A percentile compares a stretch with the other conserved stretches of the same genome.
These are phyloP conservation scores for Zygosaccharomyces sapae DNA, from an alignment of 1,139 yeast genomes.

Conservation along the genomic window DNA sequence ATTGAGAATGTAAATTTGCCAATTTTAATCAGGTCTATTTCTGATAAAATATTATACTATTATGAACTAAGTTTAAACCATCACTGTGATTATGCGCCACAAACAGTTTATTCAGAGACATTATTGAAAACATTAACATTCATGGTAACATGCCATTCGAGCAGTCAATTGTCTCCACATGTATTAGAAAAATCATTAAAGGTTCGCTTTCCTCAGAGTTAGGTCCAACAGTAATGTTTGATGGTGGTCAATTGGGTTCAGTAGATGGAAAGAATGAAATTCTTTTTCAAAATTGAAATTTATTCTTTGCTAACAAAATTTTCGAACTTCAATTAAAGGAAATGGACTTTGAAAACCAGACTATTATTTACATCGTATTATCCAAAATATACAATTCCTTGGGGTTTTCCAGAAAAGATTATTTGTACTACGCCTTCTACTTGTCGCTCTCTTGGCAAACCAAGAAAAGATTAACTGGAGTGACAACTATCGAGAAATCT, in stretches of 20 bases:
- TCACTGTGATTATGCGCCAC: conserved; percentile 77
- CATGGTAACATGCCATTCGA: conserved; percentile 52
- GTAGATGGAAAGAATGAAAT: conserved; percentile 26
- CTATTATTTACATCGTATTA: conserved; percentile 59
- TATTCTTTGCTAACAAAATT: conserved; percentile 48
- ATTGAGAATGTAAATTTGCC: conserved; percentile 35
- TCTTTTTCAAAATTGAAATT: conserved; percentile 43
- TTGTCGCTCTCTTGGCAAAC: conserved; percentile 48
- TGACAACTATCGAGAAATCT: conserved; percentile 35
- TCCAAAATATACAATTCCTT: conserved; percentile 63
- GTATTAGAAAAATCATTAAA: conserved; percentile 37
- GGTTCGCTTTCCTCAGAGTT: conserved; percentile 19
- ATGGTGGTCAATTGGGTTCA: conserved; percentile 10
- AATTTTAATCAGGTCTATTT: conserved; percentile 50
- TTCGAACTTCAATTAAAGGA: conserved; percentile 40
- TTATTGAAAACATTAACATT: conserved; percentile 60
- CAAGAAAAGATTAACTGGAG: conserved; percentile 33
- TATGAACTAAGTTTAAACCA: conserved; percentile 59
- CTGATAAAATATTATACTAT: conserved; percentile 49
- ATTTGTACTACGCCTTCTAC: conserved; percentile 59
- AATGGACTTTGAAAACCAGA: conserved; percentile 50
- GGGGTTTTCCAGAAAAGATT: conserved; percentile 65
- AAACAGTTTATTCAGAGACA: conserved; percentile 70
- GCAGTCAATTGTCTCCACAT: conserved; percentile 46
- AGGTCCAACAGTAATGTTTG: not conserved